Percentiles rank a stretch among this genome's conserved stretches.
These are phyloP conservation scores for Saururus chinensis DNA, from an alignment of 164 flowering plant genomes.

Conservation along the genomic window DNA sequence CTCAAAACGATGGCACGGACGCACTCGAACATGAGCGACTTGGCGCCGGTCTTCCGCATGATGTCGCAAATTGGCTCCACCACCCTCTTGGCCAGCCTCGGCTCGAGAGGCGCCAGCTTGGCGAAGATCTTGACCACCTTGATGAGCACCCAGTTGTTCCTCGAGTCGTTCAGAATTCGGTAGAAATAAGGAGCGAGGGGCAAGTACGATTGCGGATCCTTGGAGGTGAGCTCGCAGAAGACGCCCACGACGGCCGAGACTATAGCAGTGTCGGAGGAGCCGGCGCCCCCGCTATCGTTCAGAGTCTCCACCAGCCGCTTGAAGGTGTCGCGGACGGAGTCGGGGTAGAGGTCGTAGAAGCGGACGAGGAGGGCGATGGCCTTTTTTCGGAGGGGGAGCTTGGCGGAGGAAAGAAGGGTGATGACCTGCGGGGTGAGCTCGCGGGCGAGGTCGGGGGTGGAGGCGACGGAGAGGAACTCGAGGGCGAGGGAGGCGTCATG, in stretches of 20 bases:
- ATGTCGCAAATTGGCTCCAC: constrained; percentile 79
- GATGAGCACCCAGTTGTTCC: constrained; percentile 88
- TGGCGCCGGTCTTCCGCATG: constrained; percentile 65
- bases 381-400: constrained; percentile 44
- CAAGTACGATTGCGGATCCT: constrained; percentile 61
- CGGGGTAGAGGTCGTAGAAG: constrained; percentile 62
- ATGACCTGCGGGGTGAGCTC: constrained; percentile 72
- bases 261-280: constrained; percentile 32
- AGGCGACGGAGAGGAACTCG: constrained; percentile 46
- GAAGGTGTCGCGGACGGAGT: constrained; percentile 77
- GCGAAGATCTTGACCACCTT: constrained; percentile 85
- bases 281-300: constrained; percentile 15
- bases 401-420: constrained; percentile 41
- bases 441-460: constrained; percentile 53
- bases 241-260: constrained; percentile 70
- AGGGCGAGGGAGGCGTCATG: constrained; percentile 66
- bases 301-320: constrained; percentile 83
- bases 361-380: constrained; percentile 55
- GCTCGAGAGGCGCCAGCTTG: constrained; percentile 57
- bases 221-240: constrained; percentile 59
- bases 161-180: constrained; percentile 66
- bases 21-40: constrained; percentile 85
- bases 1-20: constrained; percentile 57
- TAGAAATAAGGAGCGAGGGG: constrained; percentile 93
- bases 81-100: constrained; percentile 65